Evolutionary conservation across 306 rosid species (phyloP), one percentile per base, ranked within the genome.

Genomic region (Argentina anserina): DNA sequence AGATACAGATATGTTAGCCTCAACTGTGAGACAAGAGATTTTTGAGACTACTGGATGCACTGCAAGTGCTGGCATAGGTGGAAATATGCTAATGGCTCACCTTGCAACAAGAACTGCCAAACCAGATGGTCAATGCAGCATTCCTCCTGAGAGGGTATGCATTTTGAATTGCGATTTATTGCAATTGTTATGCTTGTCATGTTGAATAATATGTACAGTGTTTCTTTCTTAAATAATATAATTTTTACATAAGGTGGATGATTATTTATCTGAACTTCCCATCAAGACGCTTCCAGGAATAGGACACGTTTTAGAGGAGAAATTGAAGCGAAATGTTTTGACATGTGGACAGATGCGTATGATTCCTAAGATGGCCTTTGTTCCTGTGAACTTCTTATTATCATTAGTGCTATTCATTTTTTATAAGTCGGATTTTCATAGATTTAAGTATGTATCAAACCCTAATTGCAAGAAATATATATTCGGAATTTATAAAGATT

Each of bases 81-180:
- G 84, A 65, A 93, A 91, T 82, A 91, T 93, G 97, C 94, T 93
- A 56, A 85, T 91, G 84, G 91, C 98, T 70, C 97, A 97, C 77
- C 92, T 93, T 84, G 97, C 98, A 56, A 93, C 98, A 20, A 87
- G 84, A 87, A 85, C 84, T 69, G 98, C 98, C n/a, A 93, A 93
- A 79, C 98, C 98, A 26, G 86, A 93, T 65, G 98, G 97, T 75
- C 98, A 91, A 83, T 91, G 80, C 79, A 79, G 77, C 80, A 91
- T 93, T 86, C 84, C 91, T 81, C 81, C 74, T 29, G 91, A 87
- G 77, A 84, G 52, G 85, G 98, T 91, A 78, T 56, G 71, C 26
- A 21, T 52, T 18, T 23, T 39, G 37, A 71, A 40, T 28, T 25
- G 50, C 55, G 36, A 49, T 53, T 61, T 13, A 61, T 61, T 33